Base-by-base conservation (phyloP, 2,329 filamentous ascomycete species). In the Phyllachora maydis region DNA sequence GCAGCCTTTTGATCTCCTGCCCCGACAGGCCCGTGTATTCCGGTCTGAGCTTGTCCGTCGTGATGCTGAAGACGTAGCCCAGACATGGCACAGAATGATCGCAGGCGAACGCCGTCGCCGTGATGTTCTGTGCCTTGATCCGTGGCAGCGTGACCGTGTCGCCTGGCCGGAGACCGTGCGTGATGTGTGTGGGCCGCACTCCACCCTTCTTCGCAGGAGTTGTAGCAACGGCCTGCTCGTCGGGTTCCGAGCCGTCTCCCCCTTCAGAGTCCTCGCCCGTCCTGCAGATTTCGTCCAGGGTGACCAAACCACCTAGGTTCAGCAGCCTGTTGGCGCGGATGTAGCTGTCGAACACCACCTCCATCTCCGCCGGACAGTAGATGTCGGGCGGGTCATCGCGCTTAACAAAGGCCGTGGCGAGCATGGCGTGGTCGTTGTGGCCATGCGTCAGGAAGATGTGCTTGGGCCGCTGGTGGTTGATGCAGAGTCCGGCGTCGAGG, bases 391-490 rank as follows among this genome's bases (percentile, higher is more conserved):
- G 51, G 22, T 53, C 47, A 11, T 49, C 47, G 11, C 49, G 41
- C 25, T 48, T 50, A 25, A 49, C 43, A 25, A 56, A 59, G 4
- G 48, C 49, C 0, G 52, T 47, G 2, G 49, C 32, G 2, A 55
- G 39, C 4, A 56, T 40, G 2, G 47, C 46, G 33, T 59, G 55
- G 30, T 59, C 55, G 28, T 36, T 49, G 31, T 59, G 55, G 22
- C 55, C 55, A 28, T 59, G 55, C 0, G 55, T 59, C 22, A 59
- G 36, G 30, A 59, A 58, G 29, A 59, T 43, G 35, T 59, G 54
- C 23, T 54, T 56, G 0, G 55, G 55, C 0, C 55, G 45, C 2
- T 42, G 32, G 15, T 47, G 49, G 39, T 56, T 57, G 34, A 59
- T 47, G 25, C 42, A 39, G 18, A 58, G 42, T 2, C 55, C 55